Evolutionary conservation across 805 yeast genomes (phyloP), one percentile per base, ranked within the genome.

Genomic region (Zygosaccharomyces bailii): DNA sequence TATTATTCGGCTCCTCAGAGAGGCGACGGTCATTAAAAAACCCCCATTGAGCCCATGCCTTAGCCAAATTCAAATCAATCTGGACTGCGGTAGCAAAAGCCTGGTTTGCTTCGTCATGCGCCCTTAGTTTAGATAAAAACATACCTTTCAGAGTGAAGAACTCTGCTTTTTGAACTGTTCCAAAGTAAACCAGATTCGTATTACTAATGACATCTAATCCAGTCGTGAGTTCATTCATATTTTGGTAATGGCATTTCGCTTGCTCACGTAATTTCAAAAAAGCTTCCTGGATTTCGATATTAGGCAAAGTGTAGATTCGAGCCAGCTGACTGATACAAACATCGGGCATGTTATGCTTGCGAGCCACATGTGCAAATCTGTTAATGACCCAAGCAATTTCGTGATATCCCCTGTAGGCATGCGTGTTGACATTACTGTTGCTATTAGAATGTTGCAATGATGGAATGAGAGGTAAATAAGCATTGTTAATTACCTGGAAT

Each of bases 31-130:
- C 99, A 61, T 90, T 90, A 69, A 88, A 93, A 61, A 82, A 80
- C 49, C 99, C 99, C 99, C 99, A 93, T 63, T 95, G 97, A 3
- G 97, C 98, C 99, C 99, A 93, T 0, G 99, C 98, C 63, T 93
- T 91, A 1, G 98, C 96, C 37, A 93, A 67, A 57, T 90, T 88
- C 54, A 91, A 75, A 59, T 95, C 99, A 45, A 93, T 82, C 65
- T 93, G 98, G 14, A 93, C 97, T 1, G 99, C 96, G 2, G 97
- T 87, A 1, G 98, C 96, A 70, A 93, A 93, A 0, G 96, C 96
- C 62, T 93, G 96, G 61, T 93, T 90, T 10, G 99, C 98, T 57
- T 91, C 97, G 48, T 91, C 98, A 52, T 82, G 81, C 35, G 87
- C 91, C 54, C 87, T 83, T 55, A 93, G 72, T 61, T 89, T 91